Conservation (phyloP, 352 stramenopile species). For the Phytophthora idaei region DNA sequence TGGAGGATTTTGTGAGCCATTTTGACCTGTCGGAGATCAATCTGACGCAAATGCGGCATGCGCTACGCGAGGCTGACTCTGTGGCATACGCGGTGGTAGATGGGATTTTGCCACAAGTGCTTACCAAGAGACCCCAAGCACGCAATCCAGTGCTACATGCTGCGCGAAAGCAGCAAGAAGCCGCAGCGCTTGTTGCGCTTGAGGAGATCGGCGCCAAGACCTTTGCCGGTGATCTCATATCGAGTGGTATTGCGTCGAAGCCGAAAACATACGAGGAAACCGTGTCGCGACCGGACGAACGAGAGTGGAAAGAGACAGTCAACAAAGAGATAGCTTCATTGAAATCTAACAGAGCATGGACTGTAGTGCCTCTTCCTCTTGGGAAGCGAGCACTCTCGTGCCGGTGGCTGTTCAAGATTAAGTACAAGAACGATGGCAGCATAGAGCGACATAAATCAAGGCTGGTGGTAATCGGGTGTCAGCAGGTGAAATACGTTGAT, state of each 20-base stretch:
- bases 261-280: background rate
- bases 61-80: background rate
- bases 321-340: background rate
- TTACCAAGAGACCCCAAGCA: background rate
- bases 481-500: background rate
- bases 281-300: background rate
- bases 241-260: background rate
- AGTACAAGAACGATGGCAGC: slow-evolving; percentile 1
- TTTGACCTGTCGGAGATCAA: background rate
- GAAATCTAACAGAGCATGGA: slow-evolving; percentile 4
- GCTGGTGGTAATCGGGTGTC: background rate
- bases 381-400: slow-evolving; percentile 5
- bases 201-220: slow-evolving; percentile 3
- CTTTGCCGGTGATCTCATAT: background rate
- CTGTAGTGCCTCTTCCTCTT: background rate
- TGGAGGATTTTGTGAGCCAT: background rate
- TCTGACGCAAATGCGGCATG: background rate
- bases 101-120: slow-evolving; percentile 3
- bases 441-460: background rate
- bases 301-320: background rate
- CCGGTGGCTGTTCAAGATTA: slow-evolving; percentile 1
- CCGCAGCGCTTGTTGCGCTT: slow-evolving; percentile 1
- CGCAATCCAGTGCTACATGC: background rate
- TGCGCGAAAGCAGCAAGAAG: slow-evolving; percentile 8
- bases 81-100: slow-evolving; percentile 2